Conservation (phyloP, 2,329 filamentous ascomycete genomes). For the Xylariaceae sp. region DNA sequence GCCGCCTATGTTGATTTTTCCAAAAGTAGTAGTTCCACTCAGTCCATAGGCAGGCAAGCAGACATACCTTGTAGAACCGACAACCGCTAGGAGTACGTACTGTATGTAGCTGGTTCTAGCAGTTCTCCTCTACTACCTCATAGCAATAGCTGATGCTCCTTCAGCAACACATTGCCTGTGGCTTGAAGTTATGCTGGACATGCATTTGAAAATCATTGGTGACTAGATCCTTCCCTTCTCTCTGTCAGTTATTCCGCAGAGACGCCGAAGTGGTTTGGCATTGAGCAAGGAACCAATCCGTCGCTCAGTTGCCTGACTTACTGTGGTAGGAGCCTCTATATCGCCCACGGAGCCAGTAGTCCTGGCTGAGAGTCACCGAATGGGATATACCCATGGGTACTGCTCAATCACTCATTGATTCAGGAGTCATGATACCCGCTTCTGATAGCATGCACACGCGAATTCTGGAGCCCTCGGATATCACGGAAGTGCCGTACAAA, state of each 20-base stretch:
- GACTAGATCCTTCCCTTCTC: neutral
- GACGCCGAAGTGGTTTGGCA: too few relatives aligned
- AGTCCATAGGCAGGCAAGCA: too few relatives aligned
- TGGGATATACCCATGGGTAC: neutral
- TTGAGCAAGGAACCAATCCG: neutral
- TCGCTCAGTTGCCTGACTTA: conserved; percentile 1
- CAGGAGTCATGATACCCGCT: neutral
- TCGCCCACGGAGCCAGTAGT: neutral
- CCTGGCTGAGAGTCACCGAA: neutral
- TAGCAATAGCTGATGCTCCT: too few relatives aligned
- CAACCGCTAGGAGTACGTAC: too few relatives aligned
- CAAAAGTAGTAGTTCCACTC: too few relatives aligned
- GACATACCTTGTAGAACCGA: too few relatives aligned
- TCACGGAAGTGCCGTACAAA: conserved; percentile 4
- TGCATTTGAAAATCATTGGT: neutral
- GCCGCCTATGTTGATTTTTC: too few relatives aligned
- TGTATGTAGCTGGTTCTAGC: too few relatives aligned
- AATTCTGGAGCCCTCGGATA: neutral
- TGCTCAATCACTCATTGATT: neutral
- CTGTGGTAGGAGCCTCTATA: neutral
- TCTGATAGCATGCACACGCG: conserved; percentile 1
- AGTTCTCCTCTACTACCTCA: too few relatives aligned
- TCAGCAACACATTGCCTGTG: neutral
- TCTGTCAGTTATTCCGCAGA: neutral
- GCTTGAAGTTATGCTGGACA: neutral